These are phyloP conservation scores for Yamadazyma tumulicola DNA, from an alignment of 805 yeast genomes.

Conservation along the genomic window DNA sequence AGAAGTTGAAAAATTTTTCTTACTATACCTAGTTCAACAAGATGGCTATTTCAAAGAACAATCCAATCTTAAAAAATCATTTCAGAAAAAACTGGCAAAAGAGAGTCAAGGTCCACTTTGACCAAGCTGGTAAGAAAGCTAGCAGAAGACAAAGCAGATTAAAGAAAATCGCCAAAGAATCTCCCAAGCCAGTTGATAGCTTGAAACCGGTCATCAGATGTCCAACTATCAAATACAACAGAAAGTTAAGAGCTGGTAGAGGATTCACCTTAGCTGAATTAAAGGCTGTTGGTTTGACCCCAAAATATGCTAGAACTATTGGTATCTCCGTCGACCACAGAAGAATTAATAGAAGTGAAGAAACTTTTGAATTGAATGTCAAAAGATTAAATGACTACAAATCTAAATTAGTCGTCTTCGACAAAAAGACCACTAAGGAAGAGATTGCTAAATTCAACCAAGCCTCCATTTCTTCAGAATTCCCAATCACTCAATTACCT, in stretches of 20 bases:
- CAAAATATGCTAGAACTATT: conserved; percentile 93
- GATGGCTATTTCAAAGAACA: conserved; percentile 96
- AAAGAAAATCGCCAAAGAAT: conserved; percentile 87
- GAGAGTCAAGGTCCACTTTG: conserved; percentile 98
- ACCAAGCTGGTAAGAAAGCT: conserved; percentile 99
- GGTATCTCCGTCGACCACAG: conserved; percentile 99
- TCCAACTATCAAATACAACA: conserved; percentile 98
- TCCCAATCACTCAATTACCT: conserved; percentile 87
- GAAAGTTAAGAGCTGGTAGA: conserved; percentile 99
- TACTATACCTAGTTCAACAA: too few species aligned
- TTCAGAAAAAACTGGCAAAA: conserved; percentile 99
- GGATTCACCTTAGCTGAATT: conserved; percentile 98
- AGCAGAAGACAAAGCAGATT: conserved; percentile 95
- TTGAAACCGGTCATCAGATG: conserved; percentile 98
- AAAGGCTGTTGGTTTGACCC: conserved; percentile 92
- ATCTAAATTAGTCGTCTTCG: conserved; percentile 93
- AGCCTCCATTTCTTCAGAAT: conserved; percentile 75
- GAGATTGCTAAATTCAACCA: conserved; percentile 55
- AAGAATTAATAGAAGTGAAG: conserved; percentile 97
- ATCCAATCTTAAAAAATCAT: conserved; percentile 99
- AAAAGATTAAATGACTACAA: conserved; percentile 95
- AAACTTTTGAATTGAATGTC: conserved; percentile 91
- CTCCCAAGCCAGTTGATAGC: conserved; percentile 96
- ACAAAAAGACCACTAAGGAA: conserved; percentile 75
- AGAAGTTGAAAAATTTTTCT: too few species aligned